Evolutionary conservation across 495 filamentous ascomycete genomes (phyloP).

Genomic region (Ascobolus immersus): DNA sequence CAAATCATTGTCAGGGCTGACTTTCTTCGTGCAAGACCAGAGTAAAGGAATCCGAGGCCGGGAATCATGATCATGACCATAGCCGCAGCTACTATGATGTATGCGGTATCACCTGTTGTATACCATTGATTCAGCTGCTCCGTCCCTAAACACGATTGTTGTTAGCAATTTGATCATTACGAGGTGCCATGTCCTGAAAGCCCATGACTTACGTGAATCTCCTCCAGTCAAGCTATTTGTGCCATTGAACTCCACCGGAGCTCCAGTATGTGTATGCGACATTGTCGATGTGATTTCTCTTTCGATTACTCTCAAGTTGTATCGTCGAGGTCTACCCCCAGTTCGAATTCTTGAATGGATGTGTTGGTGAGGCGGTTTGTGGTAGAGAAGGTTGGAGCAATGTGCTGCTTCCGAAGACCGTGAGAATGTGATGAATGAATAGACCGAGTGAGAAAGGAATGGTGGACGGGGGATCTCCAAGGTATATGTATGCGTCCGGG

Average conservation of each 20-base stretch:
- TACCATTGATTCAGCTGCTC: conserved; percentile 18
- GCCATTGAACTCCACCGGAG: conserved; percentile 49
- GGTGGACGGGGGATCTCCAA: too few relatives aligned
- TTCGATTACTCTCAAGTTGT: neutral
- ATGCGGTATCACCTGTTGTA: conserved; percentile 47
- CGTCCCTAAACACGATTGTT: conserved; percentile 7
- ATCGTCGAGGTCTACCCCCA: too few relatives aligned
- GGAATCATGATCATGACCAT: conserved; percentile 94
- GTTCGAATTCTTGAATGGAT: neutral
- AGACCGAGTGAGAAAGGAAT: too few relatives aligned
- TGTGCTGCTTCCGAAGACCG: too few relatives aligned
- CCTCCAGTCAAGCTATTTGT: conserved; percentile 47
- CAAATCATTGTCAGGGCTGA: conserved; percentile 88
- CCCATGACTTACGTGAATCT: conserved; percentile 44
- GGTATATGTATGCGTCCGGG: too few relatives aligned
- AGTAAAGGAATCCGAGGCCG: conserved; percentile 94
- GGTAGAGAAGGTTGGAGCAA: too few relatives aligned
- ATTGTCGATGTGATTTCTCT: conserved; percentile 20
- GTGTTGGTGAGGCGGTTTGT: neutral
- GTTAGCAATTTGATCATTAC: conserved; percentile 1
- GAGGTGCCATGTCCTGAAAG: neutral
- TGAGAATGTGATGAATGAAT: too few relatives aligned
- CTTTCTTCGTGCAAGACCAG: conserved; percentile 86
- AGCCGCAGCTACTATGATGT: conserved; percentile 70
- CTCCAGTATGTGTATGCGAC: conserved; percentile 65